Base-by-base conservation (phyloP, 1,284 basidiomycete species). In the Cryptococcus neoformans region DNA sequence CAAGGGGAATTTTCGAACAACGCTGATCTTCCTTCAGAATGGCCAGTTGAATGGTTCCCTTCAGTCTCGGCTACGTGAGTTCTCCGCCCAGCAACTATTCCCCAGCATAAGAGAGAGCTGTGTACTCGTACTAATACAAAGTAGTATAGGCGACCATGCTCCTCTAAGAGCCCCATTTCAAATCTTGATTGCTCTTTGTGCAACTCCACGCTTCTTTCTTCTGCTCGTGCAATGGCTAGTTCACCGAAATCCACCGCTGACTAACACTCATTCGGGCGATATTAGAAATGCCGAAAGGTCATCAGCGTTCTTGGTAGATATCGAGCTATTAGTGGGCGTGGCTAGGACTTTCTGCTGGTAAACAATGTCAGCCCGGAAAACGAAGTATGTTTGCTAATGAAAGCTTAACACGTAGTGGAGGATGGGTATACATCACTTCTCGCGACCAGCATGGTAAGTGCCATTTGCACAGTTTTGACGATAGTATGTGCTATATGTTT, bases 11-110 rank as follows among this genome's bases (percentile, higher is more conserved):
- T 4, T 28, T 16, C 17, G 28, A 16, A 34, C 51, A 36, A 17
- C 10, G 7, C 42, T 57, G 38, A 48, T 49, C 1, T 12, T 34
- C 7, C 87, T 11, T 7, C 16, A 51, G 87, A 85, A 17, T 95
- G 88, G 72, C 92, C 92, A 0, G 78, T 92, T 42, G 92, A 95
- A 73, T 95, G 89, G 89, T 92, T 90, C 69, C 92, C 92, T 6
- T 92, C 89, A 3, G 92, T 96, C 3, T 94, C 91, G 35, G 90
- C 92, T 8, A 91, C 91, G 88, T 90, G 72, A 69, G 87, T 81
- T 6, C 17, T 42, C 12, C n/a, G 16, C 28, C 28, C 28, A 28
- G 38, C 44, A 6, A n/a, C 12, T 16, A 17, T 34, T 35, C 14
- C 12, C 4, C 21, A n/a, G 17, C 21, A 28, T 28, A 28, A 28